phyloP scores from a whole-genome alignment of 2,329 filamentous ascomycete genomes.

The Arthrobotrys iridis region DNA sequence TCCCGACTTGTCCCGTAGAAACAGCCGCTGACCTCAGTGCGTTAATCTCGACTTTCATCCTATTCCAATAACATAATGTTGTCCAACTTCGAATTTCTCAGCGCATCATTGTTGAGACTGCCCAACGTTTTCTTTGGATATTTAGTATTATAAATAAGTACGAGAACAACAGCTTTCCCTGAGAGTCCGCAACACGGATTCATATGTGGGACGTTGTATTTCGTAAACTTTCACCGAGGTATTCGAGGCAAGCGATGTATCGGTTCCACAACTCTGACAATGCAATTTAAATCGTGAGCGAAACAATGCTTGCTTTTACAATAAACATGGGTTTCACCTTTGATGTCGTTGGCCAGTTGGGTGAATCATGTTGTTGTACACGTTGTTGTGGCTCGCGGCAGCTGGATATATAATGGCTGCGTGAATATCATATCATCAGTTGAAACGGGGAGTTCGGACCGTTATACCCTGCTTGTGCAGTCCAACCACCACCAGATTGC shows the following conservation, averaged over 20 bases:
- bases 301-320: not conserved
- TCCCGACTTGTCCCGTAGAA: no score
- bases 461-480: constrained; percentile 37
- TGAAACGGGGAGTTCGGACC: constrained; percentile 47
- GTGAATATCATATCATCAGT: constrained; percentile 20
- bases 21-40: no score
- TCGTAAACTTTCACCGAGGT: not conserved
- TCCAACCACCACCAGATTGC: constrained; percentile 18
- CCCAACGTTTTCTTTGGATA: not conserved
- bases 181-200: constrained; percentile 4
- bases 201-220: not conserved
- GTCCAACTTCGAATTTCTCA: no score
- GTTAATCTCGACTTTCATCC: no score
- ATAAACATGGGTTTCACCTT: not conserved
- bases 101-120: no score
- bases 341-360: not conserved
- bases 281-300: not conserved
- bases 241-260: not conserved
- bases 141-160: not conserved
- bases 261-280: not conserved
- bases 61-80: no score
- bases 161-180: no score
- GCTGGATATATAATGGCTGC: not conserved
- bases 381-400: not conserved
- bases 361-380: not conserved